A percentile compares a stretch with the other conserved stretches of the same genome.
These are phyloP conservation scores for Lippia alba DNA, from an alignment of 305 asterid species.

Conservation along the genomic window DNA sequence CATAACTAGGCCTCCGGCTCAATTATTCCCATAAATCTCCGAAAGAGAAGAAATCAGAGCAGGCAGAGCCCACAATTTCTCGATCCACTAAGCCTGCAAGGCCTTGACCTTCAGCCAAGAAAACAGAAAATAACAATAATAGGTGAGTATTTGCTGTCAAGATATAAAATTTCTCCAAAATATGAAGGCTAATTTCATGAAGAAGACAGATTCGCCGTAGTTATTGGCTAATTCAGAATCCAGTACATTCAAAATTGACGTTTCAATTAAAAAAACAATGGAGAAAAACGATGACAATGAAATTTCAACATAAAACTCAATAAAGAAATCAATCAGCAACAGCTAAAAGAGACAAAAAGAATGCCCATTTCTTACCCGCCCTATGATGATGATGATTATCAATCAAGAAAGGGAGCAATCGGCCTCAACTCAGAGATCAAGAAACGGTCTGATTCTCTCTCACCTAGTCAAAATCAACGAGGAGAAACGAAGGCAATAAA, in stretches of 20 bases:
- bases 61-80: conserved; percentile 44
- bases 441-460: neutral
- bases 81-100: conserved; percentile 35
- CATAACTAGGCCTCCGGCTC: conserved; percentile 61
- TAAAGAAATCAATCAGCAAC: neutral
- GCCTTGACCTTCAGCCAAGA: conserved; percentile 40
- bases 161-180: conserved; percentile 6
- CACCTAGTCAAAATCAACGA: neutral
- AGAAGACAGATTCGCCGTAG: conserved; percentile 5
- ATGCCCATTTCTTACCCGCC: too few species aligned
- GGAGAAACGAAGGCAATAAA: neutral
- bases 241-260: conserved; percentile 24
- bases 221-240: conserved; percentile 7
- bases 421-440: too few species aligned
- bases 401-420: too few species aligned
- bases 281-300: neutral
- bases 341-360: too few species aligned
- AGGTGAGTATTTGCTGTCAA: conserved; percentile 8
- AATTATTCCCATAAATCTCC: conserved; percentile 24
- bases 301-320: neutral
- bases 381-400: too few species aligned
- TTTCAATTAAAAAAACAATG: neutral
- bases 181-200: neutral
- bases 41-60: conserved; percentile 30
- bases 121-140: conserved; percentile 19